Evolutionary conservation across 202 grass and related monocot genomes (phyloP).

Genomic region (Musa balbisiana): DNA sequence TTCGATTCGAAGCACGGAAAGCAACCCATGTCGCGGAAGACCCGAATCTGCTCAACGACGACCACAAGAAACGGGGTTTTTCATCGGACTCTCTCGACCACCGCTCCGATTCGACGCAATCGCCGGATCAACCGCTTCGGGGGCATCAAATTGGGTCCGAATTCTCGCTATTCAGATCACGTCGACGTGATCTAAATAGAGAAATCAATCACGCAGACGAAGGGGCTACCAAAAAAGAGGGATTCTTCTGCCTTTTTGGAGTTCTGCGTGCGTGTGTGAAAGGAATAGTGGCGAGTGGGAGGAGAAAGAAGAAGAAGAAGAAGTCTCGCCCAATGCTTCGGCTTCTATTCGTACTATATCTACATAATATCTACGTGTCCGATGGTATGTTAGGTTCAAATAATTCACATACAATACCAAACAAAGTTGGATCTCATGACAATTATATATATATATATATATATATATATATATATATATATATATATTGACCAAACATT

Average conservation of each 20-base stretch:
- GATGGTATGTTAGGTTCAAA: too few species aligned
- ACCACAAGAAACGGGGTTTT: not conserved
- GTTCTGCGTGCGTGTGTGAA: not conserved
- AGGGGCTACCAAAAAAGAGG: not conserved
- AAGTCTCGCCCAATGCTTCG: not conserved
- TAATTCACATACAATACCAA: too few species aligned
- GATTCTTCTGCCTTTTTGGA: not conserved
- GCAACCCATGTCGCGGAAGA: constrained; percentile 51
- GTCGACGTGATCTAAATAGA: not conserved
- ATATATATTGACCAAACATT: too few species aligned
- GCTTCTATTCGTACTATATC: not conserved
- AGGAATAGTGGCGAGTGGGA: not conserved
- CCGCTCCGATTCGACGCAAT: not conserved
- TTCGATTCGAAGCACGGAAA: constrained; percentile 80
- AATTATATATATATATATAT: too few species aligned
- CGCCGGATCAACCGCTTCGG: not conserved
- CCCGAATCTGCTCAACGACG: not conserved
- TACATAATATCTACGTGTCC: too few species aligned
- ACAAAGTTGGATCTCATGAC: too few species aligned
- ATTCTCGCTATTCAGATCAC: not conserved
- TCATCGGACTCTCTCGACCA: not conserved
- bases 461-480: too few species aligned
- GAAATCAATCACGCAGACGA: not conserved
- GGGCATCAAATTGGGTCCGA: not conserved
- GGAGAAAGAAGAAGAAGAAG: not conserved